Conservation (phyloP, 805 yeast species). For the Candida taoyuanica region DNA sequence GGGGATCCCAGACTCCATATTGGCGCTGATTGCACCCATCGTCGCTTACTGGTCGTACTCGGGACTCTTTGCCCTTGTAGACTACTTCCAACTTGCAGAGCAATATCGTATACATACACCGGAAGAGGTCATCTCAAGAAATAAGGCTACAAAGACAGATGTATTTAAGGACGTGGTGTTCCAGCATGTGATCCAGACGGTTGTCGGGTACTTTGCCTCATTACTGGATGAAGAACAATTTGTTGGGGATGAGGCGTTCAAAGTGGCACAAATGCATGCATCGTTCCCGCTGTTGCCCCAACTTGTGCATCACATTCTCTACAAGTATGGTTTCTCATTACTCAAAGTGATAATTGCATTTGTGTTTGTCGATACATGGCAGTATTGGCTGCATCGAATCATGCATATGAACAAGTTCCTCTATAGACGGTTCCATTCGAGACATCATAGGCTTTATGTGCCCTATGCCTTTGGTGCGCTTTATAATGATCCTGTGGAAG, state of each 20-base stretch:
- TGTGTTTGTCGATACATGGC: conserved; percentile 88
- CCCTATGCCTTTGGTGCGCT: conserved; percentile 97
- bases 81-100: conserved; percentile 70
- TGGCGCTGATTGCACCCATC: conserved; percentile 73
- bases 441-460: conserved; percentile 90
- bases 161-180: conserved; percentile 78
- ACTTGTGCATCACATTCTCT: conserved; percentile 43
- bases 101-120: conserved; percentile 87
- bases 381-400: conserved; percentile 78
- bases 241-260: conserved; percentile 47
- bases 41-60: conserved; percentile 82
- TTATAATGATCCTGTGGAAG: conserved; percentile 92
- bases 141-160: conserved; percentile 63
- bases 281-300: conserved; percentile 38
- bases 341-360: conserved; percentile 60
- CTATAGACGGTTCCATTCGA: conserved; percentile 82
- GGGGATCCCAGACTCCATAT: conserved; percentile 64
- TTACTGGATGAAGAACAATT: conserved; percentile 51
- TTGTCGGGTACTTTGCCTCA: conserved; percentile 56
- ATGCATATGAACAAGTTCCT: conserved; percentile 82
- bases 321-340: conserved; percentile 60
- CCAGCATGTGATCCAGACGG: conserved; percentile 81
- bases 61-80: conserved; percentile 67
- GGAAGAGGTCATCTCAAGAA: conserved; percentile 72
- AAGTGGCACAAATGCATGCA: conserved; percentile 40